phyloP scores from a whole-genome alignment of 1,139 yeast genomes.

The Meyerozyma athensensis region DNA sequence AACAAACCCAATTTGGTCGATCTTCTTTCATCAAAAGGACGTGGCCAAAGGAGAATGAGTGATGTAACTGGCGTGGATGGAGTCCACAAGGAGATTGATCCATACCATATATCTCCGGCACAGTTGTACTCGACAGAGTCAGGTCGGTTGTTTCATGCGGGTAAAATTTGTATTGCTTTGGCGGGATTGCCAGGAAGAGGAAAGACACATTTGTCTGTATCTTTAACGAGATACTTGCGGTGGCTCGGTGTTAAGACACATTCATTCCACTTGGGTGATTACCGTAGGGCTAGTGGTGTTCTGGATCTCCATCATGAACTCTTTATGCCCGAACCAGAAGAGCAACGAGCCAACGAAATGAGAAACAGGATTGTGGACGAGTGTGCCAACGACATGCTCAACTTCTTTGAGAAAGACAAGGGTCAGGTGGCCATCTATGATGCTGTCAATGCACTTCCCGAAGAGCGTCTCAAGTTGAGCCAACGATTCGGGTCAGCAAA shows the following conservation, averaged over 20 bases:
- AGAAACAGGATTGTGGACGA: conserved; percentile 58
- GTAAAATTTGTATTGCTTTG: conserved; percentile 81
- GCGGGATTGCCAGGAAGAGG: conserved; percentile 98
- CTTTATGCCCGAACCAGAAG: conserved; percentile 59
- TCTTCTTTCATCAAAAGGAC: conserved; percentile 16
- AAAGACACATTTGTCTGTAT: conserved; percentile 87
- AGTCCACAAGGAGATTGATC: conserved; percentile 50
- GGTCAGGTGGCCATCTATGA: conserved; percentile 97
- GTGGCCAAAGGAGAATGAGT: conserved; percentile 31
- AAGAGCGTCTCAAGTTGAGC: conserved; percentile 58
- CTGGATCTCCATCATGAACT: conserved; percentile 64
- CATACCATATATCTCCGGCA: conserved; percentile 64
- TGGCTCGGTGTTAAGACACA: conserved; percentile 95
- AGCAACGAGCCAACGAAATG: conserved; percentile 48
- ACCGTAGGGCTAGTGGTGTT: conserved; percentile 61
- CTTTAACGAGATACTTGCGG: conserved; percentile 83
- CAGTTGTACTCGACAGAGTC: conserved; percentile 88
- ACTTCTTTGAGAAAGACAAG: conserved; percentile 65
- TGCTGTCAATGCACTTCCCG: conserved; percentile 82
- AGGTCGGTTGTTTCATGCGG: conserved; percentile 91
- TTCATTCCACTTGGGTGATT: conserved; percentile 89
- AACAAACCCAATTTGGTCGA: conserved; percentile 36
- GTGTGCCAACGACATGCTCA: conserved; percentile 65
- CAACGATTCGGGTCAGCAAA: conserved; percentile 50
- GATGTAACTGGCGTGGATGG: conserved; percentile 47